A percentile compares a stretch with the other conserved stretches of the same genome.
Conservation (phyloP, 2,329 filamentous ascomycete genomes). For the Phoma sp. region DNA sequence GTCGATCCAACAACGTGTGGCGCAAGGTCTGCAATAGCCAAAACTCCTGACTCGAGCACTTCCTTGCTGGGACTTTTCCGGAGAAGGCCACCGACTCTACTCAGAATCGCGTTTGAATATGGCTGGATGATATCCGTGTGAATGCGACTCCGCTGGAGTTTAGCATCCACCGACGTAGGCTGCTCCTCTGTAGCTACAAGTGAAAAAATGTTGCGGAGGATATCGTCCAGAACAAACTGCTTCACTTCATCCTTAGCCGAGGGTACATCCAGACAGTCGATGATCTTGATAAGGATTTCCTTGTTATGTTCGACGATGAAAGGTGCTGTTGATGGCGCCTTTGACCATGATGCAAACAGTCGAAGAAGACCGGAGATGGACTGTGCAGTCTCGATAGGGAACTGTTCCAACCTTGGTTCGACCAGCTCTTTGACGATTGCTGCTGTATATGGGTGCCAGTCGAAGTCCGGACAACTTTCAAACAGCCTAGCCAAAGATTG, state of each 20-base stretch:
- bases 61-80: slow-evolving; percentile 71
- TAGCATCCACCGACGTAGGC: slow-evolving; percentile 53
- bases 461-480: slow-evolving; percentile 70
- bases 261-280: slow-evolving; percentile 72
- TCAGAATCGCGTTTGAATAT: slow-evolving; percentile 71
- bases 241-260: slow-evolving; percentile 89
- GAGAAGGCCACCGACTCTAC: slow-evolving; percentile 58
- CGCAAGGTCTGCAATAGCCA: slow-evolving; percentile 73
- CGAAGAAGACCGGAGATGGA: slow-evolving; percentile 83
- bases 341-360: slow-evolving; percentile 82
- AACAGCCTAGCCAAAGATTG: slow-evolving; percentile 85
- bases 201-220: slow-evolving; percentile 63
- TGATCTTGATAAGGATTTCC: slow-evolving; percentile 69
- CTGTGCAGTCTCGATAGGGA: slow-evolving; percentile 86
- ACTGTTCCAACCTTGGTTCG: slow-evolving; percentile 75
- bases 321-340: slow-evolving; percentile 67
- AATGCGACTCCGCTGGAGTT: slow-evolving; percentile 58
- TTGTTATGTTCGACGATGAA: slow-evolving; percentile 71
- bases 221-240: slow-evolving; percentile 74
- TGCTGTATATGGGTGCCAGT: slow-evolving; percentile 75
- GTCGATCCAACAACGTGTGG: slow-evolving; percentile 53
- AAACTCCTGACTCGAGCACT: slow-evolving; percentile 78
- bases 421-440: slow-evolving; percentile 77
- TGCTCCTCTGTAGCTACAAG: slow-evolving; percentile 24
- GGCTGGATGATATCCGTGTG: slow-evolving; percentile 61